Evolutionary conservation across 257 asterid genomes (phyloP).

Genomic region (Buddleja alternifolia): DNA sequence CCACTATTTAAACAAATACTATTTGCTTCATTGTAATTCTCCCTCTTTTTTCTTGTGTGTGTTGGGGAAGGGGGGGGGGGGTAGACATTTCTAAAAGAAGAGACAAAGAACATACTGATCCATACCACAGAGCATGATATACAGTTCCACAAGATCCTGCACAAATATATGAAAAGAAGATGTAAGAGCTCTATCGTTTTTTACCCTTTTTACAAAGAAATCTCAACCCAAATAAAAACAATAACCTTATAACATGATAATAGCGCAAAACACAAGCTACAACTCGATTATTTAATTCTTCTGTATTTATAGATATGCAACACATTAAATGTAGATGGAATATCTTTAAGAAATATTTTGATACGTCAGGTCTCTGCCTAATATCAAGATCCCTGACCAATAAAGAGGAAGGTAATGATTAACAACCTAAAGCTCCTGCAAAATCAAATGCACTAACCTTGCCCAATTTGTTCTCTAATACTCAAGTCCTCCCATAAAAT

Average conservation of each 20-base stretch:
- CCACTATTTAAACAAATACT: not conserved
- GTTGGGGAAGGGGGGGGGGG: conserved; percentile 16
- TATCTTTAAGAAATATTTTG: conserved; percentile 8
- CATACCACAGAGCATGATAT: conserved; percentile 96
- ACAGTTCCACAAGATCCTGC: conserved; percentile 99
- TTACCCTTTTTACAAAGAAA: not conserved
- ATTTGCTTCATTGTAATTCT: conserved; percentile 9
- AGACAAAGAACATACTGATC: conserved; percentile 90
- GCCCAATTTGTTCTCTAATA: conserved; percentile 92
- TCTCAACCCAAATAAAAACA: not conserved
- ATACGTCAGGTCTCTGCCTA: not conserved
- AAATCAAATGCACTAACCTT: conserved; percentile 57
- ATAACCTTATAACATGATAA: conserved; percentile 4
- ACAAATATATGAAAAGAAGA: conserved; percentile 32
- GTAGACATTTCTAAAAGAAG: conserved; percentile 36
- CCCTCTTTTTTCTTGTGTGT: not conserved
- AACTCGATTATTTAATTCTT: conserved; percentile 12
- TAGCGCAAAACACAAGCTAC: conserved; percentile 12
- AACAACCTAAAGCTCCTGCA: conserved; percentile 22
- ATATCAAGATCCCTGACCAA: conserved; percentile 21
- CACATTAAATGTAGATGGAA: not conserved
- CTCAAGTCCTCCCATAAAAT: conserved; percentile 96
- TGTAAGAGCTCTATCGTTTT: conserved; percentile 24
- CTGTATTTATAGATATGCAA: not conserved
- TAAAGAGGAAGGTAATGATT: conserved; percentile 6